Evolutionary conservation across 768 basidiomycete species (phyloP).

Genomic region (Lepiota brunneoincarnata): DNA sequence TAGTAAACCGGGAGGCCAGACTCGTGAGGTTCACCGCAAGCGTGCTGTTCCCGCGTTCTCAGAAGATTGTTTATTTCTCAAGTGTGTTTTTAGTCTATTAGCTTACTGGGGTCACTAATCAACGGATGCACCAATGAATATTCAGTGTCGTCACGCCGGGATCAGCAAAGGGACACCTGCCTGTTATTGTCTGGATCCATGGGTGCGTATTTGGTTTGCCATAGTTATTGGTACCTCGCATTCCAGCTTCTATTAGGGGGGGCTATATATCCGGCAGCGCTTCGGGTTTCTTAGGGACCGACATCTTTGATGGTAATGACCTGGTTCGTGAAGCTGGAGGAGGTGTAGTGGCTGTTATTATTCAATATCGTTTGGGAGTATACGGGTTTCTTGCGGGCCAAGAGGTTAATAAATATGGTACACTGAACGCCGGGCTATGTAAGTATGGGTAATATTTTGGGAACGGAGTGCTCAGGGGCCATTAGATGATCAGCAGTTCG

Average conservation of each 20-base stretch:
- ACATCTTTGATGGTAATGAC: constrained; percentile 28
- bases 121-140: neutral
- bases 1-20: neutral
- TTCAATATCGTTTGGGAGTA: constrained; percentile 43
- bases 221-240: too few relatives aligned
- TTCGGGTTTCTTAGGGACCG: constrained; percentile 5
- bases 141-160: constrained; percentile 35
- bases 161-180: constrained; percentile 24
- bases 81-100: constrained; percentile 19
- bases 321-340: constrained; percentile 32
- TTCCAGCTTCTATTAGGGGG: constrained; percentile 16
- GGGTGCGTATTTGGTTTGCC: constrained; percentile 16
- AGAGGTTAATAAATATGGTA: constrained; percentile 38
- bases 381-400: constrained; percentile 46
- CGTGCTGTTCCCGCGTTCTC: constrained; percentile 12
- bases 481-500: constrained; percentile 43
- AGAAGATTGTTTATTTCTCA: constrained; percentile 41
- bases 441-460: constrained; percentile 15
- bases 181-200: constrained; percentile 43
- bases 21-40: neutral
- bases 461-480: neutral
- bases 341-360: constrained; percentile 33
- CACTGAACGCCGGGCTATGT: constrained; percentile 49
- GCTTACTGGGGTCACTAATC: neutral
- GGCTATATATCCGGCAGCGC: constrained; percentile 31